Base-by-base conservation (phyloP, 345 rosid species). In the Citrus sinensis region DNA sequence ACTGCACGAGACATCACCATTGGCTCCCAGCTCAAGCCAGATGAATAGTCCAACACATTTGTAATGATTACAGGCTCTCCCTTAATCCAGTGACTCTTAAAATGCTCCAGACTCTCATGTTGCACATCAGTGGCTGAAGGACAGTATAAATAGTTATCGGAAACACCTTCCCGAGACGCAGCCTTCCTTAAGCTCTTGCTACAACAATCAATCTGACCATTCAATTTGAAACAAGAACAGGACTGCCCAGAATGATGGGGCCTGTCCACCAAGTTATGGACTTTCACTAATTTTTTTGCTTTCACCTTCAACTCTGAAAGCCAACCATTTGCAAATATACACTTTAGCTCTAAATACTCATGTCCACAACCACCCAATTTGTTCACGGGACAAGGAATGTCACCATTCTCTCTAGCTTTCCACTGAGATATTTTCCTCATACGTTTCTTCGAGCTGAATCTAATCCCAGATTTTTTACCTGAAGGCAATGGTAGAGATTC, bases 11-110 rank as follows among this genome's bases (percentile, higher is more conserved):
- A 87, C 94, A 92, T 90, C 69, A 94, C 97, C 88, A 85, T 76
- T 42, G 98, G 98, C 61, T 90, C 94, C 98, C 95, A 94, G 77
- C 97, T 94, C 76, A 95, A 81, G 32, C 97, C 93, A 79, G 86
- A 76, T 22, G 88, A 78, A 80, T 79, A 83, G 69, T 88, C 89
- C 80, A 90, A 89, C 54, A 86, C 92, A 84, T 88, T 76, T 61
- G 86, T 84, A 67, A 90, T 92, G 54, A 93, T 63, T 40, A 92
- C 88, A 74, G 94, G 98, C 85, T 93, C 92, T 24, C 92, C 98
- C 77, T 82, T 92, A 70, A 73, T 74, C 98, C 97, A 94, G 42
- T 94, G 98, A 71, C 56, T 80, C 81, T 85, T 94, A 80, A 94
- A 94, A 87, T 94, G 98, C 75, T 85, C 73, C 77, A 90, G 51